Evolutionary conservation across 2,329 filamentous ascomycete species (phyloP).

Genomic region (Colletotrichum tanaceti): DNA sequence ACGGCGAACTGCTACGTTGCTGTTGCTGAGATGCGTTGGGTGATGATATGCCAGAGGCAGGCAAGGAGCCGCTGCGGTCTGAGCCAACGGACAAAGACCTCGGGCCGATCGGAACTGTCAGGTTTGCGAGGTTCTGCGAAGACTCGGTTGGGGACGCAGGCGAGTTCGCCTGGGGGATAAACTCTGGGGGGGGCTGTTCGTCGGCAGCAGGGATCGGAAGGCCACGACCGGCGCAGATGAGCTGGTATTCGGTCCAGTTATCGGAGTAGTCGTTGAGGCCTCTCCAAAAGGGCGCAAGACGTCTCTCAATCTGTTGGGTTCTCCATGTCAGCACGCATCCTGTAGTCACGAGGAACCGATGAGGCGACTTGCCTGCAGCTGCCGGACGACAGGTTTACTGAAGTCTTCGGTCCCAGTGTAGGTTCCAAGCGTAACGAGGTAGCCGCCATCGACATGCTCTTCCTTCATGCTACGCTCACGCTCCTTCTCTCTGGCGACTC

Average conservation of each 20-base stretch:
- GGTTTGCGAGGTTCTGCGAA: slow-evolving; percentile 72
- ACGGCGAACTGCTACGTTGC: slow-evolving; percentile 67
- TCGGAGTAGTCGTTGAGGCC: slow-evolving; percentile 90
- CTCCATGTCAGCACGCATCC: background rate
- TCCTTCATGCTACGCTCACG: slow-evolving; percentile 90
- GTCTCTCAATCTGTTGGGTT: slow-evolving; percentile 81
- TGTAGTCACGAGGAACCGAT: slow-evolving; percentile 46
- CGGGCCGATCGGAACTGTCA: slow-evolving; percentile 83
- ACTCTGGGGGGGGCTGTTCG: slow-evolving; percentile 79
- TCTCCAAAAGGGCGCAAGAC: slow-evolving; percentile 94
- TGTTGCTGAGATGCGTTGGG: slow-evolving; percentile 53
- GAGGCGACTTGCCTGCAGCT: slow-evolving; percentile 76
- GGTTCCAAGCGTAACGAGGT: slow-evolving; percentile 90
- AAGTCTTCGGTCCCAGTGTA: slow-evolving; percentile 96
- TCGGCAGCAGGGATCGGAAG: slow-evolving; percentile 86
- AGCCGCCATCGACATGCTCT: slow-evolving; percentile 94
- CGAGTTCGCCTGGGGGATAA: slow-evolving; percentile 60
- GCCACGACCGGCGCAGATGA: slow-evolving; percentile 89
- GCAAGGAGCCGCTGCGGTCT: slow-evolving; percentile 72
- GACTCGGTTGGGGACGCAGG: slow-evolving; percentile 62
- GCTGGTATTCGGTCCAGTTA: slow-evolving; percentile 93
- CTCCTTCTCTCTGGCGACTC: slow-evolving; percentile 79
- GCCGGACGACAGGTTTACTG: slow-evolving; percentile 86
- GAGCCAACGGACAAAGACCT: slow-evolving; percentile 84
- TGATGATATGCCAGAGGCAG: slow-evolving; percentile 66